These are phyloP conservation scores for Coniella vitis DNA, from an alignment of 2,329 filamentous ascomycete species.

Conservation along the genomic window DNA sequence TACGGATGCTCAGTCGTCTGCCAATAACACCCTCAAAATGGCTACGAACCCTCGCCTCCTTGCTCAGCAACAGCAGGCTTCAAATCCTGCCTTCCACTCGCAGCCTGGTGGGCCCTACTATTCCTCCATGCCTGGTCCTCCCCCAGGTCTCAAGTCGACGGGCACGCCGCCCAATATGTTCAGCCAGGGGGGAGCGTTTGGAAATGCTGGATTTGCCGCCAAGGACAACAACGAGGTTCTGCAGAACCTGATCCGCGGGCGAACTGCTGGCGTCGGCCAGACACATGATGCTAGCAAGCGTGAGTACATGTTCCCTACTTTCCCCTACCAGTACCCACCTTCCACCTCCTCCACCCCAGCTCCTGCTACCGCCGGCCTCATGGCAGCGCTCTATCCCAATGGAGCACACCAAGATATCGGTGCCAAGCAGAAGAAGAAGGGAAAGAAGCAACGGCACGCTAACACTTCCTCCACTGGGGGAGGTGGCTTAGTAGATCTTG, in stretches of 20 bases:
- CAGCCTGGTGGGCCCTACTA: conserved; percentile 68
- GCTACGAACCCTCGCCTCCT: conserved; percentile 73
- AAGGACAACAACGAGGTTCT: conserved; percentile 74
- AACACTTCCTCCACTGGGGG: conserved; percentile 99
- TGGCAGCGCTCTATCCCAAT: conserved; percentile 86
- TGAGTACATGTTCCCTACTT: conserved; percentile 96
- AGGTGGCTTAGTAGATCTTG: conserved; percentile 99
- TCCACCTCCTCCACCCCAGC: conserved; percentile 75
- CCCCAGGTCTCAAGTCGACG: conserved; percentile 89
- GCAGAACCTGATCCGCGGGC: conserved; percentile 72
- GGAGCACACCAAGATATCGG: conserved; percentile 85
- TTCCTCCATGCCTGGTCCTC: conserved; percentile 82
- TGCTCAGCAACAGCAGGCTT: conserved; percentile 62
- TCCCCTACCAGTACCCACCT: conserved; percentile 78
- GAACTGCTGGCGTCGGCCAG: conserved; percentile 60
- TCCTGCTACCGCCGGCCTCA: conserved; percentile 76
- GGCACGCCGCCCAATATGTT: conserved; percentile 95
- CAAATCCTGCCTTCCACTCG: conserved; percentile 73
- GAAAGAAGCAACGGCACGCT: conserved; percentile 99
- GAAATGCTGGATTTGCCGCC: conserved; percentile 60
- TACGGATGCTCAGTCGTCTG: conserved; percentile 61
- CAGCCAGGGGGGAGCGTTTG: conserved; percentile 80
- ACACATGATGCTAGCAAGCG: conserved; percentile 86
- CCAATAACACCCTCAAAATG: conserved; percentile 63
- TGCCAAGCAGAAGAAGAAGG: conserved; percentile 99